phyloP scores from a whole-genome alignment of 257 asterid species.

The Ilex asprella region DNA sequence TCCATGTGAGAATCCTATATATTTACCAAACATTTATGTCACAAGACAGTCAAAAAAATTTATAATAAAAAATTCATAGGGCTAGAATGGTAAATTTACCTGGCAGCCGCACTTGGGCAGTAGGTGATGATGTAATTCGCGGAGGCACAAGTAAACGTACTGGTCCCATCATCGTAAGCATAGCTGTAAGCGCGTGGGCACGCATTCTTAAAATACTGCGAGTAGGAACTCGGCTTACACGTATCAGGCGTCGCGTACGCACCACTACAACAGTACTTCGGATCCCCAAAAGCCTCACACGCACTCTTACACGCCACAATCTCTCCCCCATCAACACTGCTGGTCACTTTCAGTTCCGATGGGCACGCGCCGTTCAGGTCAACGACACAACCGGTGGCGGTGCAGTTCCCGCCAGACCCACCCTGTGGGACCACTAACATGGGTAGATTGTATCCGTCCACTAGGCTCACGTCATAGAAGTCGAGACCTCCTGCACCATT shows the following conservation, averaged over 20 bases:
- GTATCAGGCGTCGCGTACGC: conserved; percentile 31
- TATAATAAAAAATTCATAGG: no score
- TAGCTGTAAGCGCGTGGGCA: conserved; percentile 53
- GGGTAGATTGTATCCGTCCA: conserved; percentile 20
- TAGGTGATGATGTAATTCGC: conserved; percentile 41
- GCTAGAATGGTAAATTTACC: conserved; percentile 11
- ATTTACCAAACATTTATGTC: no score
- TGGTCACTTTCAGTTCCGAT: conserved; percentile 37
- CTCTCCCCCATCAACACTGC: conserved; percentile 5
- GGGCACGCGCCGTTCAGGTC: conserved; percentile 22
- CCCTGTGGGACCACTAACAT: conserved; percentile 63
- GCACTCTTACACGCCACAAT: conserved; percentile 68
- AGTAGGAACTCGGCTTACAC: conserved; percentile 27
- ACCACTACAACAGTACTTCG: conserved; percentile 35
- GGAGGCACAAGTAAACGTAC: conserved; percentile 38
- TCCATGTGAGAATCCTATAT: no score
- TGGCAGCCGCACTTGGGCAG: conserved; percentile 35
- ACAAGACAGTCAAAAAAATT: no score
- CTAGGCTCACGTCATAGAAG: conserved; percentile 77
- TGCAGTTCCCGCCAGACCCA: conserved; percentile 45
- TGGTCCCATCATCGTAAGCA: conserved; percentile 39
- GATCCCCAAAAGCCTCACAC: conserved; percentile 26
- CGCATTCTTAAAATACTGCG: conserved; percentile 27
- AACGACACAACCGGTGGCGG: conserved; percentile 54
- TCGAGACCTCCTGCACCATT: conserved; percentile 63